These are phyloP conservation scores for Ogataea wickerhamii DNA, from an alignment of 805 yeast genomes.

Conservation along the genomic window DNA sequence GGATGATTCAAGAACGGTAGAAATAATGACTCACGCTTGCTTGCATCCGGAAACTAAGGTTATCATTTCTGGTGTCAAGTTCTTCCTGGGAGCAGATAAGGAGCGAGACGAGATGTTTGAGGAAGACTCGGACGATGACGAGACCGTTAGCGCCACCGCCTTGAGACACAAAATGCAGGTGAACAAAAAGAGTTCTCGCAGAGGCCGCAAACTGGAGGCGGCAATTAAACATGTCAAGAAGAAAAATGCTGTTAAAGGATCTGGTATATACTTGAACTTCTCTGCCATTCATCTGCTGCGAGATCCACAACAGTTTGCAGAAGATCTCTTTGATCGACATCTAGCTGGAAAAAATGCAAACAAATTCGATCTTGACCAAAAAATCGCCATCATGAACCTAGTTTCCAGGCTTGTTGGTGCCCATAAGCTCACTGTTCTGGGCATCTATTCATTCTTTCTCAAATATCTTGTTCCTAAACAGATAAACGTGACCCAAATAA, in stretches of 20 bases:
- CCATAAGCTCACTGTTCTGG: constrained; percentile 86
- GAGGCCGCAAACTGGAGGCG: constrained; percentile 73
- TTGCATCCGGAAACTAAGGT: constrained; percentile 84
- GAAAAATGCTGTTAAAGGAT: constrained; percentile 53
- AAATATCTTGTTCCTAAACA: constrained; percentile 94
- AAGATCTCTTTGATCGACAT: constrained; percentile 68
- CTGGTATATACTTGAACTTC: constrained; percentile 76
- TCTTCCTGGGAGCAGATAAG: constrained; percentile 92
- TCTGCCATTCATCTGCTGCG: constrained; percentile 91
- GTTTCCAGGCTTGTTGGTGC: constrained; percentile 89
- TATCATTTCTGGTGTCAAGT: constrained; percentile 82
- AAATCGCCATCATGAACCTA: constrained; percentile 81
- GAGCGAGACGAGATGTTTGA: constrained; percentile 84
- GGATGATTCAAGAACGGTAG: constrained; percentile 98
- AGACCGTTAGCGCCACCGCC: constrained; percentile 65
- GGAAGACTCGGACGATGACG: constrained; percentile 64
- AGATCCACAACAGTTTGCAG: constrained; percentile 98
- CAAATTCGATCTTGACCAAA: constrained; percentile 80
- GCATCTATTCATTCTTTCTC: constrained; percentile 82
- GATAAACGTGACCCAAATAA: constrained; percentile 86
- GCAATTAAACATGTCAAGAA: constrained; percentile 70
- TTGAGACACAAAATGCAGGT: constrained; percentile 78
- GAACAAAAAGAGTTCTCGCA: constrained; percentile 76
- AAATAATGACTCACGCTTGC: constrained; percentile 95
- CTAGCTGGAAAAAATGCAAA: constrained; percentile 65